Percentiles rank a stretch among this genome's conserved stretches.
These are phyloP conservation scores for Amauroascus verrucosus DNA, from an alignment of 2,329 filamentous ascomycete species.

Conservation along the genomic window DNA sequence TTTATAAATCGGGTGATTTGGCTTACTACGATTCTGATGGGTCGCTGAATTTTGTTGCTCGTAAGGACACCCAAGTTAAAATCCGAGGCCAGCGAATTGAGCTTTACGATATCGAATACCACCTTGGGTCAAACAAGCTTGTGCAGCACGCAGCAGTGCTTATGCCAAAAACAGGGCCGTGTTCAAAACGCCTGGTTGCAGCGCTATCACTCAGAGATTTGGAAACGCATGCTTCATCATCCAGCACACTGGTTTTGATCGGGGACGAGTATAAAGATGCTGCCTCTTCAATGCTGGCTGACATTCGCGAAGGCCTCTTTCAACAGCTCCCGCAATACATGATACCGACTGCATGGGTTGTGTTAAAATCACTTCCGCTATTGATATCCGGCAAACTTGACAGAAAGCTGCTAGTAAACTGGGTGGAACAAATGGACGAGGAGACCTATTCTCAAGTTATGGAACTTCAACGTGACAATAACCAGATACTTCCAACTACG, in stretches of 20 bases:
- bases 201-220: constrained; percentile 23
- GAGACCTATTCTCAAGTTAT: constrained; percentile 1
- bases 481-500: neutral
- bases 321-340: constrained; percentile 14
- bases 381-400: constrained; percentile 13
- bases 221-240: neutral
- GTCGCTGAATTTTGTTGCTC: constrained; percentile 17
- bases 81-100: constrained; percentile 21
- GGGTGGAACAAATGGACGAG: constrained; percentile 8
- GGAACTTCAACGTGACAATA: neutral
- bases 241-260: neutral
- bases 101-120: constrained; percentile 20
- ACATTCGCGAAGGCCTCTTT: constrained; percentile 1
- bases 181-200: constrained; percentile 25
- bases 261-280: neutral
- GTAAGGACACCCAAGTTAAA: constrained; percentile 23
- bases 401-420: constrained; percentile 5
- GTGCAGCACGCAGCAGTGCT: constrained; percentile 29
- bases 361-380: constrained; percentile 11
- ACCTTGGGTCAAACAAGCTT: neutral
- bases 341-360: constrained; percentile 14
- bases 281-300: neutral
- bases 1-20: constrained; percentile 20
- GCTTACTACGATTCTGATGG: constrained; percentile 17
- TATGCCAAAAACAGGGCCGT: constrained; percentile 28